Evolutionary conservation across 345 rosid species (phyloP).

Genomic region (Pelargonium nanum): DNA sequence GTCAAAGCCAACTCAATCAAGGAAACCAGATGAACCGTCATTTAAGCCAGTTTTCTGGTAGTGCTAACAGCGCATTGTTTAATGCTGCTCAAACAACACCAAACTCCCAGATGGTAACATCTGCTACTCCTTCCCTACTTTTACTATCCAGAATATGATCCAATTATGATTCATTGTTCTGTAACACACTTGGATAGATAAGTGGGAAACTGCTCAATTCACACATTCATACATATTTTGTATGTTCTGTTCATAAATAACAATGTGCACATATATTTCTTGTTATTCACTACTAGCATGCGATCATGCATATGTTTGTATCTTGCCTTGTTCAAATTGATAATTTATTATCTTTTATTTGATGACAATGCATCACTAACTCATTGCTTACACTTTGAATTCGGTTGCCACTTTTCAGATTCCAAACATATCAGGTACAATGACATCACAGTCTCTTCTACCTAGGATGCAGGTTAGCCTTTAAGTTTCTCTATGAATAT

Average conservation of each 20-base stretch:
- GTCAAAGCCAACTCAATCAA: conserved; percentile 82
- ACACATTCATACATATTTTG: no score
- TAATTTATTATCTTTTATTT: background rate
- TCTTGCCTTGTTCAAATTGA: background rate
- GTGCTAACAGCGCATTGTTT: conserved; percentile 66
- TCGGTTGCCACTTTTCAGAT: conserved; percentile 33
- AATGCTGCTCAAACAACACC: conserved; percentile 82
- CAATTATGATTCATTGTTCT: background rate
- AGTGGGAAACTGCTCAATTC: no score
- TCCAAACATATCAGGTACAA: conserved; percentile 69
- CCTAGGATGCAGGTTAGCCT: conserved; percentile 70
- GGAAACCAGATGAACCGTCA: conserved; percentile 67
- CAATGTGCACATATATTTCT: no score
- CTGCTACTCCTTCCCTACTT: conserved; percentile 5
- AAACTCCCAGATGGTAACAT: conserved; percentile 71
- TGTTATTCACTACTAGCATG: background rate
- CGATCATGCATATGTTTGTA: background rate
- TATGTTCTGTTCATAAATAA: no score
- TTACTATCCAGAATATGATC: conserved; percentile 4
- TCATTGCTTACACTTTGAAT: no score
- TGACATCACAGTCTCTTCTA: conserved; percentile 55
- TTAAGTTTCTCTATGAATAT: conserved; percentile 1
- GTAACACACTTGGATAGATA: no score
- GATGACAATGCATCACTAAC: conserved; percentile 2
- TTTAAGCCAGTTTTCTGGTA: conserved; percentile 64